Base-by-base conservation (phyloP, 139 green algal species). In the Tetraselmis striata region DNA sequence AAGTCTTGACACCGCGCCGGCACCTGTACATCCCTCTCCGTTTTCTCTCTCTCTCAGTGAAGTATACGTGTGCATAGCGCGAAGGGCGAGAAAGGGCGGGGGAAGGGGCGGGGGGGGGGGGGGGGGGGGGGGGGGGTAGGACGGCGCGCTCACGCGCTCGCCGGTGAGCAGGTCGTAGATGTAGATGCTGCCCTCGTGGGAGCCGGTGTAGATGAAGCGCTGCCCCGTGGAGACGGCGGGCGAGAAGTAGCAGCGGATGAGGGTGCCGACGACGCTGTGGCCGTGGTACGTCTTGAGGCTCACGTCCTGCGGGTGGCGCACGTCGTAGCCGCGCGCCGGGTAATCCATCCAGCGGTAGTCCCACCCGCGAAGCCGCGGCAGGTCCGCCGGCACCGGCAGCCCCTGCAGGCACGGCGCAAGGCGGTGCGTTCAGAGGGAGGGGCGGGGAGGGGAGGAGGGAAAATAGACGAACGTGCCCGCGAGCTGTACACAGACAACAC, bases 191-290 rank as follows among this genome's bases (percentile, higher is more conserved):
- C 94, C 94, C 31, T 93, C 87, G 27, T 85, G 83, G 25, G 84
- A 93, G 22, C 95, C 96, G 23, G 90, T 88, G 89, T 98, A 98
- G 59, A 99, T 91, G 89, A 92, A 98, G 67, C 94, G 88, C 87
- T 98, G 94, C 1, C 93, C 96, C 2, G 95, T 98, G 75, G 88
- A 93, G 67, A 88, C 59, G 0, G 59, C 30, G 23, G 93, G 92
- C 23, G 86, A 91, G 79, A 95, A 98, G 91, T 98, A 98, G 18
- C 93, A 90, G 1, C 96, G 86, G 45, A 98, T 98, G 59, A 99
- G 94, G 1, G 96, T 99, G 77, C 93, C 86, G 18, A 96, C 87
- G 30, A 97, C 95, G 18, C 31, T 78, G 83, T 99, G 96, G 2
- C 96, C 96, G 0, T 91, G 85, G 88, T 93, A 98, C 0, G 94